Conservation (phyloP, 371 early-diverging fungal genomes). For the Mucor saturninus region DNA sequence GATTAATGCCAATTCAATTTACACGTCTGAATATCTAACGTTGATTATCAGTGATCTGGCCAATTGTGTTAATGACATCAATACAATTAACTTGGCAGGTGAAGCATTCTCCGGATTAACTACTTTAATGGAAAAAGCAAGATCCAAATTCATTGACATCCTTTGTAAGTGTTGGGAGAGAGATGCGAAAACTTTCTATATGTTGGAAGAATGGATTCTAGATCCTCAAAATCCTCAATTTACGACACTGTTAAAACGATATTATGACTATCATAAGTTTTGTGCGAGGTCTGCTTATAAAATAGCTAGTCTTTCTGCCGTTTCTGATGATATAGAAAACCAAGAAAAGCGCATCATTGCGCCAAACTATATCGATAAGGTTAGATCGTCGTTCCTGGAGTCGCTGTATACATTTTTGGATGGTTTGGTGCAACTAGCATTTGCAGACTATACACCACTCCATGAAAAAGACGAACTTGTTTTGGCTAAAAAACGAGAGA, state of each 20-base stretch:
- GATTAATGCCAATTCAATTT: conserved; percentile 59
- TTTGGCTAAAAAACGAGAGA: conserved; percentile 42
- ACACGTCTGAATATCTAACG: conserved; percentile 60
- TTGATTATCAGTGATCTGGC: conserved; percentile 60
- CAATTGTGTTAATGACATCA: conserved; percentile 65
- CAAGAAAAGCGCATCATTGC: conserved; percentile 28
- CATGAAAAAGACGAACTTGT: conserved; percentile 46
- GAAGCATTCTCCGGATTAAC: conserved; percentile 62
- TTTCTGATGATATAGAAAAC: conserved; percentile 40
- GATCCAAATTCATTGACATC: conserved; percentile 61
- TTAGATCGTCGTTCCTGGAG: conserved; percentile 66
- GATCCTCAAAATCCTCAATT: conserved; percentile 74
- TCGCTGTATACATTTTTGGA: conserved; percentile 73
- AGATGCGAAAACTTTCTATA: conserved; percentile 80
- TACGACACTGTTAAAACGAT: conserved; percentile 66
- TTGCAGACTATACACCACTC: conserved; percentile 56
- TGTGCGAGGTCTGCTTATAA: conserved; percentile 68
- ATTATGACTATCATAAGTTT: conserved; percentile 75
- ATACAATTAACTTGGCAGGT: conserved; percentile 57
- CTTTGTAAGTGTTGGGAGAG: conserved; percentile 63
- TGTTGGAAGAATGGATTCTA: conserved; percentile 87
- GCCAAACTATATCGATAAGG: conserved; percentile 55
- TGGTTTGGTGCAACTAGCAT: conserved; percentile 69
- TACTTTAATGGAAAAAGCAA: conserved; percentile 56
- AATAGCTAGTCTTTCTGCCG: conserved; percentile 60